Evolutionary conservation across 257 asterid genomes (phyloP).

Genomic region (Fraxinus americana): DNA sequence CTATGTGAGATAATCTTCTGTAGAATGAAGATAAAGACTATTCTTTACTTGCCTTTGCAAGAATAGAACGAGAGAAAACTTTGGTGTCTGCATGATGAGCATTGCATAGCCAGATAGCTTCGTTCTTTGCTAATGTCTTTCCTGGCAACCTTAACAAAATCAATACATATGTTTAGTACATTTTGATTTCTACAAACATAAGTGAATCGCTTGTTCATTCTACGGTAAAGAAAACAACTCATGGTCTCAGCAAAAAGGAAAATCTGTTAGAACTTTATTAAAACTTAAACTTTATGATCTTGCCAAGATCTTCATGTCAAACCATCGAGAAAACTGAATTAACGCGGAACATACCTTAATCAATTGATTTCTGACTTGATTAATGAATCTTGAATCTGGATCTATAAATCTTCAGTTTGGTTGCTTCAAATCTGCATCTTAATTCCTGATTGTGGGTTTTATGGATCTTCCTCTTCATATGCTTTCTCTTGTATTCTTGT

Average conservation of each 20-base stretch:
- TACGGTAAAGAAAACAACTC: background rate
- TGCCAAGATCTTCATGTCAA: too few relatives aligned
- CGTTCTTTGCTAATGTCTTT: slow-evolving; percentile 54
- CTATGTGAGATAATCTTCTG: background rate
- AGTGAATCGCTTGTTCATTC: background rate
- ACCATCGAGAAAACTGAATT: too few relatives aligned
- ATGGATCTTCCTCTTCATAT: too few relatives aligned
- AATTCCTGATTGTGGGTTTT: too few relatives aligned
- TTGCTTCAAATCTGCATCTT: too few relatives aligned
- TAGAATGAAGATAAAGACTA: background rate
- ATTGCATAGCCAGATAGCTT: slow-evolving; percentile 68
- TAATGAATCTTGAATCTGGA: too few relatives aligned
- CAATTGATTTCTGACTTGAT: too few relatives aligned
- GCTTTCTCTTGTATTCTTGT: too few relatives aligned
- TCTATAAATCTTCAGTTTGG: too few relatives aligned
- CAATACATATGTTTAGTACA: background rate
- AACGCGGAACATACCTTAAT: too few relatives aligned
- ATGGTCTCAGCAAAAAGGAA: background rate
- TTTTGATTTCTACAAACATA: background rate
- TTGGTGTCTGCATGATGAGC: slow-evolving; percentile 83
- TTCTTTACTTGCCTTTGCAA: slow-evolving; percentile 76
- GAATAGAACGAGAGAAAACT: slow-evolving; percentile 74
- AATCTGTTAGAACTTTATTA: too few relatives aligned
- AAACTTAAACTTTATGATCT: too few relatives aligned
- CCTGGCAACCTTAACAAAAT: slow-evolving; percentile 70